phyloP scores from a whole-genome alignment of 768 basidiomycete genomes.

The Tricholoma hemisulphureum region DNA sequence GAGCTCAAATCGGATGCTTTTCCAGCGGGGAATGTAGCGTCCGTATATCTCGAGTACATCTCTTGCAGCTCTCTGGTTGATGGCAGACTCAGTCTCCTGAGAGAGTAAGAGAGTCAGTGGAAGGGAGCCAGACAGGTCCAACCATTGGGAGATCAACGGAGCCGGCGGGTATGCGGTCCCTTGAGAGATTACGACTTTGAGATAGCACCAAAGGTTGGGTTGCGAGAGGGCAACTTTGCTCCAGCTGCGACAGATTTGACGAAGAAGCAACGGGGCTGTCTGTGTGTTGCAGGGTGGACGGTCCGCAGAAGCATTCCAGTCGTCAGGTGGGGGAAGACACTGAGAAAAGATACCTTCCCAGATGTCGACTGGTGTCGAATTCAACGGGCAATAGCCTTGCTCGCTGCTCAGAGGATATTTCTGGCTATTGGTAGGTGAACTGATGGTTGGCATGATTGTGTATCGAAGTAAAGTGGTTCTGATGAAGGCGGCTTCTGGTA shows the following conservation, averaged over 20 bases:
- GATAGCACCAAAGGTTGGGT: slow-evolving; percentile 1
- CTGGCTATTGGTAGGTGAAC: slow-evolving; percentile 17
- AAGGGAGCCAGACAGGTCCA: background rate
- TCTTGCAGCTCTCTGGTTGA: background rate
- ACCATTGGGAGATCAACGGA: background rate
- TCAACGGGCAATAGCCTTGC: background rate
- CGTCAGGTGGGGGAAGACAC: background rate
- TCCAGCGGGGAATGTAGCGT: slow-evolving; percentile 15
- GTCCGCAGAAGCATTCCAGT: background rate
- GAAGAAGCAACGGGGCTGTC: background rate
- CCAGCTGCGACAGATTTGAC: background rate
- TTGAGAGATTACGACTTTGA: background rate
- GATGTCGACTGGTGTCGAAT: background rate
- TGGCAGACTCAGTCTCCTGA: background rate
- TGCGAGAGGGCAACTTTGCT: background rate
- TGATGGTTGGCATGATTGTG: slow-evolving; percentile 15
- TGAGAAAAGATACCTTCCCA: slow-evolving; percentile 2
- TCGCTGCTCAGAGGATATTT: background rate
- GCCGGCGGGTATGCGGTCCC: background rate
- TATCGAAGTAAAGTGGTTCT: background rate
- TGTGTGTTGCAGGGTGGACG: background rate
- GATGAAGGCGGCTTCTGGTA: background rate
- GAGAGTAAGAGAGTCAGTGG: background rate
- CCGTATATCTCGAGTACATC: background rate
- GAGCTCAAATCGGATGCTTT: slow-evolving; percentile 17